Base-by-base conservation (phyloP, 306 rosid genomes). In the Crotalaria pallida region DNA sequence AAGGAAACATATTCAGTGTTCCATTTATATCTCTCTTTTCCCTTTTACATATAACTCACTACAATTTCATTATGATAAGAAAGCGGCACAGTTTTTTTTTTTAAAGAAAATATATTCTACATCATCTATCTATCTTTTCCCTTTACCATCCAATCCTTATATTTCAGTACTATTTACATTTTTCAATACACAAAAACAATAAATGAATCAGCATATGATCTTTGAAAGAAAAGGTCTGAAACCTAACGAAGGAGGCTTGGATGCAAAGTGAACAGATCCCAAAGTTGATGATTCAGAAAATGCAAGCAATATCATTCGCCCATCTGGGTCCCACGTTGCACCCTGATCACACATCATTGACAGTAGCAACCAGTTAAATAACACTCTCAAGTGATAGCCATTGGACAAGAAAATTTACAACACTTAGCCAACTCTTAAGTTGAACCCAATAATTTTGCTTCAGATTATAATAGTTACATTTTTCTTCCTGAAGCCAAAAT, bases 241-340 rank as follows among this genome's bases (percentile, higher is more conserved):
- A 93, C 98, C 97, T 66, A 93, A 73, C 16, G 91, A 87, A 65
- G 98, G 98, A 63, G 98, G 98, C 87, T 93, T 93, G 31, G 98
- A 90, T 69, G 98, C 90, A 69, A 93, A 93, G 81, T 93, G 98
- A 84, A 90, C 78, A 18, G 98, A 93, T 56, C 96, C 97, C 88
- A 93, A 82, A 23, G 84, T 84, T 78, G 96, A 86, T 41, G 98
- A 93, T 76, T 79, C 76, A 57, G 97, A 88, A 81, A 93, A 90
- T 23, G 95, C 90, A 72, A 93, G 93, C 71, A 93, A 86, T 81
- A 88, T 83, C 97, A 93, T 88, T 11, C 79, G 89, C 58, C 97
- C 97, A 81, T 90, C 98, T 69, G 97, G 96, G 82, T 90, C 98
- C 98, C 98, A 94, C 40, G 87, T 84, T 66, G 94, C 98, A 78